Conservation (phyloP, 495 filamentous ascomycete species). For the Oleoguttula mirabilis region DNA sequence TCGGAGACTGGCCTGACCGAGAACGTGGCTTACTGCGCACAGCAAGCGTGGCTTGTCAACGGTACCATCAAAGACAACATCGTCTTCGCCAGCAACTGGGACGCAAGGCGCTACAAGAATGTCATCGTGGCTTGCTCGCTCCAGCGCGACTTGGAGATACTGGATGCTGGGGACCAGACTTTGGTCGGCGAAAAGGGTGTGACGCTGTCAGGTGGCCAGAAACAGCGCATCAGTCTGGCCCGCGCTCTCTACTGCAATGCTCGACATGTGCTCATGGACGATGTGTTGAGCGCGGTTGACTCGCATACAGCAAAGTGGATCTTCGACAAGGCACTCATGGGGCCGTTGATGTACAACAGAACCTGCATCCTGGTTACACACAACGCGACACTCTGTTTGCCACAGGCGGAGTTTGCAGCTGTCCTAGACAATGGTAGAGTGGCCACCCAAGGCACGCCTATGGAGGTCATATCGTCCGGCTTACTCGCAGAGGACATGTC, state of each 20-base stretch:
- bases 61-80: constrained; percentile 96
- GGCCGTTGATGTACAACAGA: constrained; percentile 73
- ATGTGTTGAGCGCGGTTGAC: constrained; percentile 96
- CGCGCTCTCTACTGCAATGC: constrained; percentile 89
- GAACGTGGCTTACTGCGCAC: constrained; percentile 90
- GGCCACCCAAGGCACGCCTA: constrained; percentile 58
- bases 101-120: constrained; percentile 73
- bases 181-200: constrained; percentile 97
- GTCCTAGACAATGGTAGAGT: constrained; percentile 80
- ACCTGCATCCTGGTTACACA: constrained; percentile 98
- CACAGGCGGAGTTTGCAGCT: constrained; percentile 65
- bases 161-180: constrained; percentile 87
- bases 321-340: constrained; percentile 81
- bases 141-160: constrained; percentile 80
- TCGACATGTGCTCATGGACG: constrained; percentile 80
- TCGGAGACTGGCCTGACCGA: constrained; percentile 79
- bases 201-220: constrained; percentile 91
- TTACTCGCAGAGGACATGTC: constrained; percentile 71
- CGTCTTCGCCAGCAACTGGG: constrained; percentile 70
- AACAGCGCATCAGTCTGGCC: constrained; percentile 92
- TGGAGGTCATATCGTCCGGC: constrained; percentile 69
- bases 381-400: constrained; percentile 75
- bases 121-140: constrained; percentile 89
- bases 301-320: constrained; percentile 98
- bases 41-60: constrained; percentile 96